Evolutionary conservation across 768 basidiomycete species (phyloP), one percentile per base, ranked within the genome.

Genomic region (Boletus tomentosulus): DNA sequence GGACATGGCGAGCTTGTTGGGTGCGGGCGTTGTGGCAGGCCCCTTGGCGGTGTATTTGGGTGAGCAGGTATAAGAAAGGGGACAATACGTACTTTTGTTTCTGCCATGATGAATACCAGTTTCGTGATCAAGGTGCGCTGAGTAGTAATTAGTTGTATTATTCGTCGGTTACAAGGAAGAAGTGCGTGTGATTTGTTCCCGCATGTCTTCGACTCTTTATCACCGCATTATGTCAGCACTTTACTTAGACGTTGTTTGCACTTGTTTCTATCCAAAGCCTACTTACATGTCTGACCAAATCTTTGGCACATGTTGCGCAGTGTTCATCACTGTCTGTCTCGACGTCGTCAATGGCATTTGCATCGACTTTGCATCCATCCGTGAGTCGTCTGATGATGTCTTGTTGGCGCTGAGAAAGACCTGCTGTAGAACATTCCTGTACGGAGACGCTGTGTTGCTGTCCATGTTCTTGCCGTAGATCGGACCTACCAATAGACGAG

Each of bases 1-100:
- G 52, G 90, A 92, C 87, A 93, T 89, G 53, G 88, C 88, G 39
- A 87, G 67, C 67, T 86, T 87, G 70, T 80, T 83, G 30, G 74
- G 65, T 33, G 67, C 67, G 48, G 71, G 50, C 15, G 59, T 31
- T n/a, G 68, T 49, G 52, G 62, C 52, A 46, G 66, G 57, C 15
- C 57, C 63, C 68, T 67, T 50, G 34, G 22, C 30, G 30, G 25
- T 13, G 7, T 3, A 45, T 16, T 15, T 13, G 15, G 12, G 34
- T 48, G 27, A 49, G 42, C 11, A 25, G 16, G 3, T 6, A 16
- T 5, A 35, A 2, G 25, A 6, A 10, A 15, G 19, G 6, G 15
- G 8, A 12, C 16, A 5, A 9, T 16, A 11, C 46, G 1, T 56
- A 65, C 63, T 45, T 60, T 65, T 7, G 63, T 43, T 1, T 60